Base-by-base conservation (phyloP, 495 filamentous ascomycete genomes). In the Trichoderma orchidacearum region DNA sequence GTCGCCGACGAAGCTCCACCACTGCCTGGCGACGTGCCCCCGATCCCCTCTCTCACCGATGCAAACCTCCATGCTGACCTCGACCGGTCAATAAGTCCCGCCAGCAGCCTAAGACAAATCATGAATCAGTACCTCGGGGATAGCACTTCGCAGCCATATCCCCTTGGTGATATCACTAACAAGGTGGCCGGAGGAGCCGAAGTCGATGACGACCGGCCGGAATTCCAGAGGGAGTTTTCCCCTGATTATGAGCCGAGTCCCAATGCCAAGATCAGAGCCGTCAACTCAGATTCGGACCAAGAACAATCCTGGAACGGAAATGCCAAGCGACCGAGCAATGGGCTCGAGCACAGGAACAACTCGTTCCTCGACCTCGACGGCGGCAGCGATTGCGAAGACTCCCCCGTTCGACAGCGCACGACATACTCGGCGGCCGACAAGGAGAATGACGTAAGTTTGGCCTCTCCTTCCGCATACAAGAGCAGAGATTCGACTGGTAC, bases 91-190 rank as follows among this genome's bases (percentile, higher is more conserved):
- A 58, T 66, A 2, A 95, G 90, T 63, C 89, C 93, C n/a, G 82
- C 86, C 6, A 92, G 87, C 64, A 96, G 91, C 65, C 73, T 97
- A 62, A 81, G 89, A 31, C 78, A 88, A 68, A 86, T 89, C 30
- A 96, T 97, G 93, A 85, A 89, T 65, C 90, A 89, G 38, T 96
- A 88, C 63, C 72, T 96, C 25, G 66, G 70, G 53, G 63, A 59
- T 5, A 66, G 63, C 50, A 62, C 68, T 34, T 60, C 30, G 56
- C 32, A 68, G 4, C 54, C 53, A 35, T 60, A 58, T 50, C 60
- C 56, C 5, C 60, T 55, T n/a, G 25, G 38, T 1, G 60, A 62
- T 55, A 56, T 30, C 7, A 34, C 41, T 5, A 55, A 41, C 7
- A 27, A 17, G 32, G 21, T 34, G 30, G 17, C 55, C 30, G 9